phyloP scores from a whole-genome alignment of 306 rosid species.

The Glycine soja region DNA sequence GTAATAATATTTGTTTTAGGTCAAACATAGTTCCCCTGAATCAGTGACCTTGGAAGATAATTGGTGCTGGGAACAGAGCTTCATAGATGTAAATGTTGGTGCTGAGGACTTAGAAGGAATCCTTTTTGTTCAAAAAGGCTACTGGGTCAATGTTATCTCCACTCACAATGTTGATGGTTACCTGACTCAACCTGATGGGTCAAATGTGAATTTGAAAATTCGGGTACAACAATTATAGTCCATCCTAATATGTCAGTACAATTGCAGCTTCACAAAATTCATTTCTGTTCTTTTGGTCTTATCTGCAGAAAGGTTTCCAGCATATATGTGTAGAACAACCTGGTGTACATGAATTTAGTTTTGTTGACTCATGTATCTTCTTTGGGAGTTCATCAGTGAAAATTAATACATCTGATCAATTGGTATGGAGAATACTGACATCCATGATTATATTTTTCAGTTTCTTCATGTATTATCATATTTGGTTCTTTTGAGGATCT shows the following conservation, averaged over 20 bases:
- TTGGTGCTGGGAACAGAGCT: slow-evolving; percentile 96
- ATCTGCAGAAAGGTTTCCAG: slow-evolving; percentile 94
- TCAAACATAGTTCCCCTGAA: slow-evolving; percentile 64
- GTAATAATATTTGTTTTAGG: slow-evolving; percentile 62
- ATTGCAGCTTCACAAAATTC: slow-evolving; percentile 44
- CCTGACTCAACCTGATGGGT: slow-evolving; percentile 77
- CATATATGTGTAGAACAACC: slow-evolving; percentile 79
- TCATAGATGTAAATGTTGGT: slow-evolving; percentile 75
- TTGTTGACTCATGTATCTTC: slow-evolving; percentile 82
- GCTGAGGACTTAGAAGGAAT: slow-evolving; percentile 79
- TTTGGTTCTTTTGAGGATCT: slow-evolving; percentile 22
- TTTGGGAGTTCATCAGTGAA: slow-evolving; percentile 86
- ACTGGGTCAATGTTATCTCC: slow-evolving; percentile 78
- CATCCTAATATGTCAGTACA: slow-evolving; percentile 26
- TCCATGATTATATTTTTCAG: slow-evolving; percentile 15
- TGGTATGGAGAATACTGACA: slow-evolving; percentile 56
- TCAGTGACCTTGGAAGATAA: slow-evolving; percentile 62
- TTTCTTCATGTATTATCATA: background rate
- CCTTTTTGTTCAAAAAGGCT: slow-evolving; percentile 86
- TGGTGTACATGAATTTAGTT: slow-evolving; percentile 86
- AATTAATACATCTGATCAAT: slow-evolving; percentile 71
- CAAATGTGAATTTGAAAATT: slow-evolving; percentile 69
- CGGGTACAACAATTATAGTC: slow-evolving; percentile 60
- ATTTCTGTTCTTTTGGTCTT: slow-evolving; percentile 46
- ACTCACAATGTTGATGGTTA: slow-evolving; percentile 85